Percentiles rank a stretch among this genome's conserved stretches.
Evolutionary conservation across 73 alveolate genomes (phyloP).

Genomic region (Durusdinium trenchii): DNA sequence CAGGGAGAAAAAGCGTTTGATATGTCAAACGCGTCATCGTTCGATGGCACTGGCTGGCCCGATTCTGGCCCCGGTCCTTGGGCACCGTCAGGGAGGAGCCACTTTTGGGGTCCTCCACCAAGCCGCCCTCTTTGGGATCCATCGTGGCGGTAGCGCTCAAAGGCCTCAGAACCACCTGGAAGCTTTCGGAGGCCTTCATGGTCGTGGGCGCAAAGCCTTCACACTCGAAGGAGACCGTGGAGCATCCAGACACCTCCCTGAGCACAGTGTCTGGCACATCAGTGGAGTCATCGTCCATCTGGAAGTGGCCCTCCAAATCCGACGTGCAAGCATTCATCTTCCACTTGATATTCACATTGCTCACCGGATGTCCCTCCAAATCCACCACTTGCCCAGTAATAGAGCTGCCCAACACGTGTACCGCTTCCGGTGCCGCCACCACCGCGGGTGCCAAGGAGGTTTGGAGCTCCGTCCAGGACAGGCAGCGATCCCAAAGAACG

Average conservation of each 20-base stretch:
- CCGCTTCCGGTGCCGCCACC: background rate
- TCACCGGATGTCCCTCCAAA: slow-evolving; percentile 14
- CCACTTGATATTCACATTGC: slow-evolving; percentile 72
- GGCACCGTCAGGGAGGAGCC: slow-evolving; percentile 75
- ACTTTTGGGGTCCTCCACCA: slow-evolving; percentile 38
- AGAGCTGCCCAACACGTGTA: background rate
- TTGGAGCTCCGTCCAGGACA: slow-evolving; percentile 78
- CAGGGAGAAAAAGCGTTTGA: too few relatives aligned
- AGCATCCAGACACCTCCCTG: slow-evolving; percentile 55
- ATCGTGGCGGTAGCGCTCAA: slow-evolving; percentile 13
- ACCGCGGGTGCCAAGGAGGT: background rate
- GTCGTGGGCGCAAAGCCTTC: slow-evolving; percentile 58
- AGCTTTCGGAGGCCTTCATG: background rate
- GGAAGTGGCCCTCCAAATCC: slow-evolving; percentile 48
- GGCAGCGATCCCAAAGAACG: slow-evolving; percentile 76
- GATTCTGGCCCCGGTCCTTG: too few relatives aligned
- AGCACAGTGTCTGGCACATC: slow-evolving; percentile 86
- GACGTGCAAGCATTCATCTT: slow-evolving; percentile 67
- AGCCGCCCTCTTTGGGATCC: slow-evolving; percentile 59
- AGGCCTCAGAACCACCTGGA: slow-evolving; percentile 30
- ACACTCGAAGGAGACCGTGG: slow-evolving; percentile 44
- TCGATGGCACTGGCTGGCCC: too few relatives aligned
- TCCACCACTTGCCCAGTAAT: slow-evolving; percentile 55
- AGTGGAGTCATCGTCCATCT: slow-evolving; percentile 62
- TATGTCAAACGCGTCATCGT: too few relatives aligned